Conservation (phyloP, 2,329 filamentous ascomycete species). For the Clarireedia homoeocarpa region DNA sequence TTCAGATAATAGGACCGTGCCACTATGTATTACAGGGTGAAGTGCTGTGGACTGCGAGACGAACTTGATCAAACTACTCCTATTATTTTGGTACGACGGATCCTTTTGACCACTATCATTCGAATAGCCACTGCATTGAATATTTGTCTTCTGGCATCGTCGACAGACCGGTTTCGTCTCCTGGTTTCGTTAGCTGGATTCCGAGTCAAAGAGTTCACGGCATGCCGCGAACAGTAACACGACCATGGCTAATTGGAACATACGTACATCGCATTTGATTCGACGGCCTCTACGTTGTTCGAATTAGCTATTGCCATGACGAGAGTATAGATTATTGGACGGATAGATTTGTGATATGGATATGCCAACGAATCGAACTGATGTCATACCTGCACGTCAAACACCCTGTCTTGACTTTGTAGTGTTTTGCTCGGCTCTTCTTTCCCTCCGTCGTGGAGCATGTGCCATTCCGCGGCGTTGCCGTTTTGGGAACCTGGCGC, state of each 20-base stretch:
- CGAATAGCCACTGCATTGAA: conserved; percentile 17
- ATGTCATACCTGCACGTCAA: conserved; percentile 5
- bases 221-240: not conserved
- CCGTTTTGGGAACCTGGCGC: too few species aligned
- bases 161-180: conserved; percentile 18
- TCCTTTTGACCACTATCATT: not conserved
- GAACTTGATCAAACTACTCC: not conserved
- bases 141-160: conserved; percentile 12
- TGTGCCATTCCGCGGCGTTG: not conserved
- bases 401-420: conserved; percentile 6
- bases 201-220: too few species aligned
- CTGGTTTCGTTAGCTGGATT: not conserved
- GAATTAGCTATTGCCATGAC: conserved; percentile 1
- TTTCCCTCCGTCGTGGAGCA: not conserved
- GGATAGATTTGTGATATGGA: not conserved
- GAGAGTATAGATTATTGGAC: not conserved
- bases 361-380: not conserved
- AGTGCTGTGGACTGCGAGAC: not conserved
- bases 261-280: conserved; percentile 8
- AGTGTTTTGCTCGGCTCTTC: not conserved
- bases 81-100: too few species aligned
- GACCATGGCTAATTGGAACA: not conserved
- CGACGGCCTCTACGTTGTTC: not conserved
- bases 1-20: conserved; percentile 8
- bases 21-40: not conserved